These are phyloP conservation scores for Solanum pinnatisectum DNA, from an alignment of 257 asterid species.

Conservation along the genomic window DNA sequence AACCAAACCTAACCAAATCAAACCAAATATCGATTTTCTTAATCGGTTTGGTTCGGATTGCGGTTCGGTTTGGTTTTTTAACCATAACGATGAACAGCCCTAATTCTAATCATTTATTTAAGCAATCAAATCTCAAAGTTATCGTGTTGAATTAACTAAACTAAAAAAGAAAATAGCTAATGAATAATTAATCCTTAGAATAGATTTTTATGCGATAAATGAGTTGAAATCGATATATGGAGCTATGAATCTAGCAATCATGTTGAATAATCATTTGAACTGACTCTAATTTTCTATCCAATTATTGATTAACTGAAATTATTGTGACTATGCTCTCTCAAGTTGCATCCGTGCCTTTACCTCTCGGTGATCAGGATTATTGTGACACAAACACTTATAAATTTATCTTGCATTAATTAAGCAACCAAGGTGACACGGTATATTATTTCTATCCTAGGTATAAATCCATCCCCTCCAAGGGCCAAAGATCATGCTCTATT, in stretches of 20 bases:
- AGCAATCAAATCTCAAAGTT: neutral
- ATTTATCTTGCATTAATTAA: neutral
- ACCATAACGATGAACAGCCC: no score
- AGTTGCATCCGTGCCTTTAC: neutral
- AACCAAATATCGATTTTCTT: no score
- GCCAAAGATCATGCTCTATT: no score
- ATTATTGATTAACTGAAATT: neutral
- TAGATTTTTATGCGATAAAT: neutral
- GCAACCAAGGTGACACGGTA: neutral
- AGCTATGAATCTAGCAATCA: no score
- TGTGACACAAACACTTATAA: neutral
- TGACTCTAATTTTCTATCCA: neutral
- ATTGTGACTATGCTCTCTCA: neutral
- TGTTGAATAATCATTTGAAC: neutral
- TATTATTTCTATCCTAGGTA: no score
- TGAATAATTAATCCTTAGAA: neutral
- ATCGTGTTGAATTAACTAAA: neutral
- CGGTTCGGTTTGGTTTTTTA: no score
- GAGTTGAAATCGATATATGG: neutral
- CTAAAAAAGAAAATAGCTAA: neutral
- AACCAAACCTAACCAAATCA: no score
- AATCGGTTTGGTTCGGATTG: no score
- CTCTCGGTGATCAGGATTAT: neutral
- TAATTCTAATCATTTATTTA: no score
- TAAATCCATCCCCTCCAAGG: neutral